These are phyloP conservation scores for Tuber indicum DNA, from an alignment of 495 filamentous ascomycete species.

Conservation along the genomic window DNA sequence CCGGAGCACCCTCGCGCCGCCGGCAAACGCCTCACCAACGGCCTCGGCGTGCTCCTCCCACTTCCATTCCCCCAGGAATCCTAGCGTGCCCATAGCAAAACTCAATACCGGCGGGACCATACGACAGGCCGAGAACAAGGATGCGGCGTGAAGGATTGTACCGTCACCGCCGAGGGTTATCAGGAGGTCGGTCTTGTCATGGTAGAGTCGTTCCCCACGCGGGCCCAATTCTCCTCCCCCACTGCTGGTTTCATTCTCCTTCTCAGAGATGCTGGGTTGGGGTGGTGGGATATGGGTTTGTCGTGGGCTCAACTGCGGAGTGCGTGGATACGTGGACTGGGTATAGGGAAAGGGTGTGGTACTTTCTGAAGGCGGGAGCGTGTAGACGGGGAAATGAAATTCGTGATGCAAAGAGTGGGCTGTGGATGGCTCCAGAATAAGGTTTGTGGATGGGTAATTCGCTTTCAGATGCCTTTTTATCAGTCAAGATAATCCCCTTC, in stretches of 20 bases:
- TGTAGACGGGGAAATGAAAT: conserved; percentile 73
- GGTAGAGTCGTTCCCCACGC: conserved; percentile 44
- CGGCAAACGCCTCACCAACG: conserved; percentile 71
- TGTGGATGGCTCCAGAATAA: conserved; percentile 74
- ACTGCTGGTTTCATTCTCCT: not conserved
- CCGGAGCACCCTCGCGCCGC: conserved; percentile 53
- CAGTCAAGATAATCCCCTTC: conserved; percentile 13
- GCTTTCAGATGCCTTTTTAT: conserved; percentile 60
- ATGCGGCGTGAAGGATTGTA: conserved; percentile 85
- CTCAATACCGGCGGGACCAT: conserved; percentile 85
- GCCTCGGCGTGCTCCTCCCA: conserved; percentile 84
- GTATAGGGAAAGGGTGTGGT: conserved; percentile 45
- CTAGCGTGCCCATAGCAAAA: conserved; percentile 94
- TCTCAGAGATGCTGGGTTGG: not conserved
- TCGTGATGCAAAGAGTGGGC: conserved; percentile 66
- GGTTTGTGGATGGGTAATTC: conserved; percentile 70
- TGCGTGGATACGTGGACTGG: conserved; percentile 38
- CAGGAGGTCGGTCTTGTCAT: conserved; percentile 75
- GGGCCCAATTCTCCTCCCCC: not conserved
- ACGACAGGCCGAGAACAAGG: conserved; percentile 74
- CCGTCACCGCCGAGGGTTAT: conserved; percentile 91
- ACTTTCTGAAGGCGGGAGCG: conserved; percentile 43
- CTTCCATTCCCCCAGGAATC: conserved; percentile 94
- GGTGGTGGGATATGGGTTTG: conserved; percentile 5
- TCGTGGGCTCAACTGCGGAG: conserved; percentile 23